phyloP scores from a whole-genome alignment of 495 filamentous ascomycete species.

The Articulospora tetracladia region DNA sequence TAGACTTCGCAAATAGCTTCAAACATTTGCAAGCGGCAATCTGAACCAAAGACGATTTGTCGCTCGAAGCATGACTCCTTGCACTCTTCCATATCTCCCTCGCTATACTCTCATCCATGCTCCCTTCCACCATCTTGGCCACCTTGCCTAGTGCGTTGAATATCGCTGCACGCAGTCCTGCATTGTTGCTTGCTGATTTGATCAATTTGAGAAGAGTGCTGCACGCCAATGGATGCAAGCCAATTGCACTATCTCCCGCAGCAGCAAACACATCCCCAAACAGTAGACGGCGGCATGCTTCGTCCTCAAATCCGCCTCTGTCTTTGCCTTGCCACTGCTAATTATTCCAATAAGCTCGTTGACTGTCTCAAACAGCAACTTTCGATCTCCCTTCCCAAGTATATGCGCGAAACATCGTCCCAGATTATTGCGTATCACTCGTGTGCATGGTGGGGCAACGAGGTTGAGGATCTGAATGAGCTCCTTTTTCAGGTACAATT shows the following conservation, averaged over 20 bases:
- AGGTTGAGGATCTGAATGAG: slow-evolving; percentile 87
- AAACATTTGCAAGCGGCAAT: slow-evolving; percentile 77
- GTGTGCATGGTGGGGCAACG: slow-evolving; percentile 76
- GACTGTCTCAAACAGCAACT: slow-evolving; percentile 88
- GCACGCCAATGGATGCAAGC: slow-evolving; percentile 70
- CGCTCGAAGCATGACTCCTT: slow-evolving; percentile 67
- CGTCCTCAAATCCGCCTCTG: slow-evolving; percentile 53
- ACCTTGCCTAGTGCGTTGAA: slow-evolving; percentile 78
- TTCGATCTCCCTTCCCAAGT: slow-evolving; percentile 83
- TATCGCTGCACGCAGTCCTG: slow-evolving; percentile 78
- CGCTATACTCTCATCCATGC: slow-evolving; percentile 79
- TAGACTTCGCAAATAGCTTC: slow-evolving; percentile 64
- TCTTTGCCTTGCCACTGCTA: slow-evolving; percentile 75
- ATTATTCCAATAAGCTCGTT: slow-evolving; percentile 80
- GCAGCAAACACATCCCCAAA: slow-evolving; percentile 79
- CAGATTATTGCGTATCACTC: slow-evolving; percentile 84
- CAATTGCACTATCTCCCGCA: slow-evolving; percentile 91
- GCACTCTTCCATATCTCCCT: slow-evolving; percentile 93
- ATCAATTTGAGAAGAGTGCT: slow-evolving; percentile 70
- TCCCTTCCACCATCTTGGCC: slow-evolving; percentile 62
- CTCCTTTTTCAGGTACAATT: slow-evolving; percentile 85
- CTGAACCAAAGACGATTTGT: slow-evolving; percentile 82
- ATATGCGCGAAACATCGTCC: slow-evolving; percentile 81
- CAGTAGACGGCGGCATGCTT: slow-evolving; percentile 90
- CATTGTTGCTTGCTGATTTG: slow-evolving; percentile 75